Evolutionary conservation across 768 basidiomycete species (phyloP).

Genomic region (Boletus rubroflammeus): DNA sequence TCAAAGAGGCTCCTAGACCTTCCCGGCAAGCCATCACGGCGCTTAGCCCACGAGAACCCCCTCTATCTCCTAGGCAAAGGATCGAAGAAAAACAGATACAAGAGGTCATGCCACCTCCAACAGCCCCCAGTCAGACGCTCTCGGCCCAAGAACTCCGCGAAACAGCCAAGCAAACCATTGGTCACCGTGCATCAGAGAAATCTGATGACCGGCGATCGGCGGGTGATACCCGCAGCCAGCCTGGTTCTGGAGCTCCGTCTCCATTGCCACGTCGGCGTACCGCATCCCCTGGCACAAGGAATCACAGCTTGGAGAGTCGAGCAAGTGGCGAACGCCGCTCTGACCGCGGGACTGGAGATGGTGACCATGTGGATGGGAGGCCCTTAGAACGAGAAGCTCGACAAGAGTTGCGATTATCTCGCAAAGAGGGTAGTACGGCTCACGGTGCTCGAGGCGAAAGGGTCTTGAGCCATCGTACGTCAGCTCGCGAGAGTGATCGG

Average conservation of each 20-base stretch:
- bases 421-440: slow-evolving; percentile 44
- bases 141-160: slow-evolving; percentile 79
- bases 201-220: slow-evolving; percentile 38
- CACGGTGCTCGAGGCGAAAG: slow-evolving; percentile 53
- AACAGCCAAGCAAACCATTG: slow-evolving; percentile 68
- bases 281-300: slow-evolving; percentile 63
- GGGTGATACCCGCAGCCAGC: slow-evolving; percentile 42
- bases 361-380: slow-evolving; percentile 48
- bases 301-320: slow-evolving; percentile 69
- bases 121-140: slow-evolving; percentile 70
- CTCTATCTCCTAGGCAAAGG: slow-evolving; percentile 40
- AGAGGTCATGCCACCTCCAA: slow-evolving; percentile 71
- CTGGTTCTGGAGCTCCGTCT: slow-evolving; percentile 52
- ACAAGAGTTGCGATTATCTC: slow-evolving; percentile 43
- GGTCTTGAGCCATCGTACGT: slow-evolving; percentile 40
- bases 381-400: slow-evolving; percentile 49
- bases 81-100: slow-evolving; percentile 40
- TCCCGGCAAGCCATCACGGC: slow-evolving; percentile 15
- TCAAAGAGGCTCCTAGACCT: slow-evolving; percentile 18
- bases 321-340: slow-evolving; percentile 63
- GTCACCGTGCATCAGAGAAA: slow-evolving; percentile 35
- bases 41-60: slow-evolving; percentile 32
- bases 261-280: slow-evolving; percentile 56
- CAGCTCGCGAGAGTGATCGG: slow-evolving; percentile 31
- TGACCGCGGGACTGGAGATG: slow-evolving; percentile 46